phyloP scores from a whole-genome alignment of 371 early-diverging fungal species.

The Zopfochytrium polystomum region DNA sequence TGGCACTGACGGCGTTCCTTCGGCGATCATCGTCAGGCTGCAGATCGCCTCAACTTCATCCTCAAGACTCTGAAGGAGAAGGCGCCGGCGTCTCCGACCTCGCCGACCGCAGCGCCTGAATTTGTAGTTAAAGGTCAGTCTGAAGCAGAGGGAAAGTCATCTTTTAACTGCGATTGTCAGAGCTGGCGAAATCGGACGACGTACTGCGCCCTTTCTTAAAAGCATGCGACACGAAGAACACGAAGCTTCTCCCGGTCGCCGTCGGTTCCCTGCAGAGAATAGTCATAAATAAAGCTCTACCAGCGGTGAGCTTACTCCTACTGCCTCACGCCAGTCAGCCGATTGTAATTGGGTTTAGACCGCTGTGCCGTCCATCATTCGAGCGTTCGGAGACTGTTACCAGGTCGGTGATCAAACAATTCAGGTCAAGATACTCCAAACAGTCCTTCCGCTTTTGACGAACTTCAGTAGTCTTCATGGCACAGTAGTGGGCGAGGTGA shows the following conservation, averaged over 20 bases:
- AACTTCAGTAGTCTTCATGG: constrained; percentile 78
- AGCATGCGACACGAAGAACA: constrained; percentile 84
- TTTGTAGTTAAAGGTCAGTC: not conserved
- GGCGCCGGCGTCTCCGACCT: constrained; percentile 10
- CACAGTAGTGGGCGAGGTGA: constrained; percentile 76
- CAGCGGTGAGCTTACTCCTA: constrained; percentile 53
- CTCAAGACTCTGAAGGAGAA: constrained; percentile 42
- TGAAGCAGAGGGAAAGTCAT: not conserved
- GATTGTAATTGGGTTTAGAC: constrained; percentile 37
- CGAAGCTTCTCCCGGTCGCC: constrained; percentile 79
- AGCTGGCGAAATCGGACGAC: constrained; percentile 78
- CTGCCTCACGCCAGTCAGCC: not conserved
- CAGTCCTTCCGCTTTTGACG: constrained; percentile 80
- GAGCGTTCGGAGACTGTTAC: constrained; percentile 62
- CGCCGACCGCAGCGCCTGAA: constrained; percentile 7
- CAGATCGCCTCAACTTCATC: constrained; percentile 49
- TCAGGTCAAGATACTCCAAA: constrained; percentile 91
- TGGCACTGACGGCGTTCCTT: not conserved
- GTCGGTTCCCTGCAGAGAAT: constrained; percentile 85
- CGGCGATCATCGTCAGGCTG: constrained; percentile 35
- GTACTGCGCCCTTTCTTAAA: constrained; percentile 83
- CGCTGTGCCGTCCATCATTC: constrained; percentile 65
- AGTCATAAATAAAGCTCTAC: constrained; percentile 79
- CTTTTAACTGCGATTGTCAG: constrained; percentile 34
- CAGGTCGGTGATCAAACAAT: constrained; percentile 46